These are phyloP conservation scores for Spathaspora boniae DNA, from an alignment of 805 yeast genomes.

Conservation along the genomic window DNA sequence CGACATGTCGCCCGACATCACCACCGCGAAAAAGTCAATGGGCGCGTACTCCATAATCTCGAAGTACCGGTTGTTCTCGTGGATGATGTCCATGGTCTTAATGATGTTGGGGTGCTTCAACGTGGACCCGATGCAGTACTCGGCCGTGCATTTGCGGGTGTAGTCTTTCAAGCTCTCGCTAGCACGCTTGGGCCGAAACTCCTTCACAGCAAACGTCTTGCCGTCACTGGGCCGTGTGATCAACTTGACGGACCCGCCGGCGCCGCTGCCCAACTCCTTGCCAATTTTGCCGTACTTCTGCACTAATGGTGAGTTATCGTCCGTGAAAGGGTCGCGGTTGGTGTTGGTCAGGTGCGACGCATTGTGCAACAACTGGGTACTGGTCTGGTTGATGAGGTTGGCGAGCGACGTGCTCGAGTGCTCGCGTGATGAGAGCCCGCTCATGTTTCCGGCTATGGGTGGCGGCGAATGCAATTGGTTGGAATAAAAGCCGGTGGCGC, in stretches of 20 bases:
- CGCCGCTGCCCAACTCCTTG: conserved; percentile 89
- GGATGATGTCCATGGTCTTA: conserved; percentile 86
- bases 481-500: conserved; percentile 14
- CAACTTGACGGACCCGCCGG: conserved; percentile 86
- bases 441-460: conserved; percentile 11
- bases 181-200: conserved; percentile 73
- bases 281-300: conserved; percentile 81
- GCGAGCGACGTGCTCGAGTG: conserved; percentile 37
- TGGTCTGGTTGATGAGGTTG: conserved; percentile 34
- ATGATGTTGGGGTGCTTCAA: conserved; percentile 86
- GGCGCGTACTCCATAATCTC: conserved; percentile 97
- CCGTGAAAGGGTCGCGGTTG: conserved; percentile 35
- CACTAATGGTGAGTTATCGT: conserved; percentile 53
- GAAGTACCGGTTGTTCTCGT: conserved; percentile 79
- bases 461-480: conserved; percentile 30
- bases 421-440: conserved; percentile 21
- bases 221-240: conserved; percentile 65
- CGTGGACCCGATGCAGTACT: conserved; percentile 90
- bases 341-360: conserved; percentile 35
- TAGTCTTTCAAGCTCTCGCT: conserved; percentile 81
- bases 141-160: conserved; percentile 88
- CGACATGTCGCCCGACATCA: conserved; percentile 88
- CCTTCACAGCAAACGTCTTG: conserved; percentile 86
- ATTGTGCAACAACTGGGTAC: conserved; percentile 33
- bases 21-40: conserved; percentile 88